Percentiles rank a stretch among this genome's conserved stretches.
Conservation (phyloP, 2,329 filamentous ascomycete genomes). For the Sporothrix schenckii region DNA sequence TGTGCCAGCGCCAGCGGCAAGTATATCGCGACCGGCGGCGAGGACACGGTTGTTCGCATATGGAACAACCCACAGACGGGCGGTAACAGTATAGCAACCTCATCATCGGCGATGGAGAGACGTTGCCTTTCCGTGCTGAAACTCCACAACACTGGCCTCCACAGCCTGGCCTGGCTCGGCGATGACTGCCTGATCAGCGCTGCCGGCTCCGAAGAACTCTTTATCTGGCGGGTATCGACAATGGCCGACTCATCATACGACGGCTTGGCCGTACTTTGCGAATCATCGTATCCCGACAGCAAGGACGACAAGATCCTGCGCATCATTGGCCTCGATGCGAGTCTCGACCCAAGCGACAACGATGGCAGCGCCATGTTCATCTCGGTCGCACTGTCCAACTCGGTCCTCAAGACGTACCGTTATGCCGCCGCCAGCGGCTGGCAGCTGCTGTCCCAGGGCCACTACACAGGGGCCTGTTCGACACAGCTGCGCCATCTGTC, state of each 20-base stretch:
- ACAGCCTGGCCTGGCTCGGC: slow-evolving; percentile 73
- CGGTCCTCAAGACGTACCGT: slow-evolving; percentile 65
- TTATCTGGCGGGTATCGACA: slow-evolving; percentile 70
- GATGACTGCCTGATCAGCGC: slow-evolving; percentile 79
- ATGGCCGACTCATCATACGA: slow-evolving; percentile 52
- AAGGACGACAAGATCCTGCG: slow-evolving; percentile 66
- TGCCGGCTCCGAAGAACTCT: slow-evolving; percentile 86
- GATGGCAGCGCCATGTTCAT: slow-evolving; percentile 55
- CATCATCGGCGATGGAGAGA: slow-evolving; percentile 38
- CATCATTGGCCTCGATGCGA: slow-evolving; percentile 57
- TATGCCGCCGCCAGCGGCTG: slow-evolving; percentile 51
- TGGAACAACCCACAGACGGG: neutral
- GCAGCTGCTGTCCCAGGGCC: slow-evolving; percentile 54
- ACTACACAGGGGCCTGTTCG: slow-evolving; percentile 74
- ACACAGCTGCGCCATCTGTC: slow-evolving; percentile 62
- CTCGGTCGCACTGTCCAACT: slow-evolving; percentile 81
- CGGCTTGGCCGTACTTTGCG: slow-evolving; percentile 60
- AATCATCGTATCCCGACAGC: slow-evolving; percentile 57
- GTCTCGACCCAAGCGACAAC: slow-evolving; percentile 20
- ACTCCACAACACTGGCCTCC: slow-evolving; percentile 80
- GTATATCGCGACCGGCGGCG: slow-evolving; percentile 68
- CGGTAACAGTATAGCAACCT: too few species aligned
- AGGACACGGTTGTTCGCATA: slow-evolving; percentile 69
- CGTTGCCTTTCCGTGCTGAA: slow-evolving; percentile 67
- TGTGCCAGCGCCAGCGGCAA: slow-evolving; percentile 42